Evolutionary conservation across 2,329 filamentous ascomycete genomes (phyloP).

Genomic region (Neofusicoccum sp.): DNA sequence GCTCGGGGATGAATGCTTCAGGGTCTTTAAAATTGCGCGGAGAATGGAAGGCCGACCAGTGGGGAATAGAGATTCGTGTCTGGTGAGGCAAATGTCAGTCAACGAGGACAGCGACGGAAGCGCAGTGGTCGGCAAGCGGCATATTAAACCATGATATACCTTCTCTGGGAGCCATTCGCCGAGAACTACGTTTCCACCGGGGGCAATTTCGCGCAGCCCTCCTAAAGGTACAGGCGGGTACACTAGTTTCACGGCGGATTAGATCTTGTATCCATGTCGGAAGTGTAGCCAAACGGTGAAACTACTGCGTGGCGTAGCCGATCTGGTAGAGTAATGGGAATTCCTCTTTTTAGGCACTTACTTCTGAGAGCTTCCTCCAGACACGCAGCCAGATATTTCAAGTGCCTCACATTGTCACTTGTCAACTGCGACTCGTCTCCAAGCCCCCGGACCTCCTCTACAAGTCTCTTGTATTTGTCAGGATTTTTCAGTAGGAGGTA

Average conservation of each 20-base stretch:
- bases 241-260: slow-evolving; percentile 21
- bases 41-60: too few relatives aligned
- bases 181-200: slow-evolving; percentile 36
- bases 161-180: slow-evolving; percentile 36
- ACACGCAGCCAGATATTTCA: slow-evolving; percentile 21
- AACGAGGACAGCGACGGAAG: too few relatives aligned
- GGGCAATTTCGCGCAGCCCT: slow-evolving; percentile 33
- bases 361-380: slow-evolving; percentile 41
- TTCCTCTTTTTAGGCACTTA: slow-evolving; percentile 21
- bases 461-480: neutral
- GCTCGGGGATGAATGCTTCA: too few relatives aligned
- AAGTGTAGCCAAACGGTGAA: too few relatives aligned
- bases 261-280: slow-evolving; percentile 40
- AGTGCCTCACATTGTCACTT: neutral
- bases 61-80: slow-evolving; percentile 26
- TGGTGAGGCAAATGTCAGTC: neutral
- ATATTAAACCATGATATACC: slow-evolving; percentile 16
- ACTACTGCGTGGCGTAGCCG: too few relatives aligned
- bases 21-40: too few relatives aligned
- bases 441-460: neutral
- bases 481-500: slow-evolving; percentile 33
- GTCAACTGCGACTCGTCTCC: neutral
- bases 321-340: too few relatives aligned
- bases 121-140: too few relatives aligned
- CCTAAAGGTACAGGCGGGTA: slow-evolving; percentile 42